These are phyloP conservation scores for Rhododendron ovatum DNA, from an alignment of 148 eudicot species.

Conservation along the genomic window DNA sequence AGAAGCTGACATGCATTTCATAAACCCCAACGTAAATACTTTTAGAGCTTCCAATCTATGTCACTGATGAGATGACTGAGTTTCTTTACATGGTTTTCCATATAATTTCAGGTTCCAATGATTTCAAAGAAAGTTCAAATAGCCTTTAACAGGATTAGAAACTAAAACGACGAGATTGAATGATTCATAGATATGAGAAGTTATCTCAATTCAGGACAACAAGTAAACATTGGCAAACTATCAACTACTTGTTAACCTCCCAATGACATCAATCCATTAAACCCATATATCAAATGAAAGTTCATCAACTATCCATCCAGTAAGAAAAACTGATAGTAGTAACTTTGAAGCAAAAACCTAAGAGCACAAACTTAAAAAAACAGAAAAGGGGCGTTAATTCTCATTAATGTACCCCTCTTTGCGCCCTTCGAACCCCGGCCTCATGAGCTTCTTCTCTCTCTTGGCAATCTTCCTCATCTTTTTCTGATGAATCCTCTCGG, in stretches of 20 bases:
- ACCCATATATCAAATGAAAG: not conserved
- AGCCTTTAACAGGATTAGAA: not conserved
- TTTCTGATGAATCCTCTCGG: constrained; percentile 9
- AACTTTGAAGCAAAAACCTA: not conserved
- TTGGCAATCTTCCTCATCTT: constrained; percentile 19
- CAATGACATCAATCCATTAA: not conserved
- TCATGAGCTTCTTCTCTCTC: constrained; percentile 43
- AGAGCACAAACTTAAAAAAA: not conserved
- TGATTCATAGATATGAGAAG: not conserved
- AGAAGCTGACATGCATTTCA: not conserved
- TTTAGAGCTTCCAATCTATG: not conserved
- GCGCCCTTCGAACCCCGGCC: constrained; percentile 54
- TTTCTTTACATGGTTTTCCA: not conserved
- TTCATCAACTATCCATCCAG: not conserved
- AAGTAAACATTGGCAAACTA: not conserved
- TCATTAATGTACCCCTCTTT: constrained; percentile 7
- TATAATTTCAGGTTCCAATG: not conserved
- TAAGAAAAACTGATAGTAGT: not conserved
- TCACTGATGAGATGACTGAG: not conserved
- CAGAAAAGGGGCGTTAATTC: not conserved
- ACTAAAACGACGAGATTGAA: not conserved
- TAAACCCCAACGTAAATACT: not conserved
- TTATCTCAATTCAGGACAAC: not conserved
- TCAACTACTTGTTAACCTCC: not conserved
- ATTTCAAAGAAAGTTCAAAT: not conserved